phyloP scores from a whole-genome alignment of 2,329 filamentous ascomycete genomes.

The Xylariaceae sp. region DNA sequence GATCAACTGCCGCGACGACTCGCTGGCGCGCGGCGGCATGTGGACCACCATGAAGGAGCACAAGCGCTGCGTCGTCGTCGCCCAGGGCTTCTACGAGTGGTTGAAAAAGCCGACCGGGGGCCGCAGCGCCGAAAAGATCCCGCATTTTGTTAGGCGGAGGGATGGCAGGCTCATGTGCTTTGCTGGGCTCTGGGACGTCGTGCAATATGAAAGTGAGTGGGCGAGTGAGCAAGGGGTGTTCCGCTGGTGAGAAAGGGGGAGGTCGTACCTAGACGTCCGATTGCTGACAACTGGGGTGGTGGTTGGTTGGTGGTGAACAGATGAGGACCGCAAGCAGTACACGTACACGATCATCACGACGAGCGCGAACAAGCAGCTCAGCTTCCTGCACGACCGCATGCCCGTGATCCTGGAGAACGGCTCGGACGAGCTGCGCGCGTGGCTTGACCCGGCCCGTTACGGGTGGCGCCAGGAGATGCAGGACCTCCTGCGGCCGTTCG shows the following conservation, averaged over 20 bases:
- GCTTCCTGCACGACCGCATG: conserved; percentile 93
- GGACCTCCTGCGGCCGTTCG: conserved; percentile 74
- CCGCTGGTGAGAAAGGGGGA: no score
- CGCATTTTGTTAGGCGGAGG: conserved; percentile 79
- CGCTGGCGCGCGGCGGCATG: conserved; percentile 76
- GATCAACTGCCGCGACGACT: conserved; percentile 95
- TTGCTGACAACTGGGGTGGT: not conserved
- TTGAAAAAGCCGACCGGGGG: conserved; percentile 69
- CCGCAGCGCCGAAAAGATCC: conserved; percentile 85
- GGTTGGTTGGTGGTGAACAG: conserved; percentile 22
- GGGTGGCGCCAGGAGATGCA: conserved; percentile 83
- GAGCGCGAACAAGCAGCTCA: conserved; percentile 77
- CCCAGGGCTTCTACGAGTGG: conserved; percentile 97
- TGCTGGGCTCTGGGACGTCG: conserved; percentile 90
- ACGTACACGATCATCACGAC: conserved; percentile 96
- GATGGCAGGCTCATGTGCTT: conserved; percentile 87
- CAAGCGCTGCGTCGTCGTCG: conserved; percentile 85
- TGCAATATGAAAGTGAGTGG: conserved; percentile 70
- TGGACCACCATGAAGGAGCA: conserved; percentile 89
- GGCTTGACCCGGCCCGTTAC: conserved; percentile 73
- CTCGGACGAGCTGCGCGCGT: conserved; percentile 68
- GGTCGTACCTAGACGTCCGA: no score
- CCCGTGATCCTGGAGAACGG: conserved; percentile 85
- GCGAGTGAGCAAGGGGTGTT: no score
- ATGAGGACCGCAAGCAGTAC: conserved; percentile 68